Conservation (phyloP, 176 grass and related monocot genomes). For the Raddia guianensis region DNA sequence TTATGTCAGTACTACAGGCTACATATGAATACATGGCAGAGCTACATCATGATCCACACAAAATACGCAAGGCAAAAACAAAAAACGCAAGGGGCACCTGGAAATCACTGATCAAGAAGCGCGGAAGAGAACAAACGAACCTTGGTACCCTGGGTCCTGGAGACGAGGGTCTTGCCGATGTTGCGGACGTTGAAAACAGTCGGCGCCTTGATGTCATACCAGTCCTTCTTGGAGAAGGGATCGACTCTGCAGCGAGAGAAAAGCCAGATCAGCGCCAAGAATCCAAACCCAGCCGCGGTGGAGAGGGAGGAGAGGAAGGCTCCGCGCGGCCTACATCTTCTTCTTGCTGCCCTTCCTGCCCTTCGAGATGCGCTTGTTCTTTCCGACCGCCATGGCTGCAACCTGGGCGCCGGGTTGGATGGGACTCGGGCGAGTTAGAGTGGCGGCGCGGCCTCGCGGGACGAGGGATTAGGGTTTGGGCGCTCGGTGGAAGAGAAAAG, state of each 20-base stretch:
- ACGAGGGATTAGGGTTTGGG: background rate
- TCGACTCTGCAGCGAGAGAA: constrained; percentile 52
- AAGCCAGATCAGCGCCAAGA: background rate
- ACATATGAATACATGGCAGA: background rate
- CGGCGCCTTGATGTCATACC: constrained; percentile 89
- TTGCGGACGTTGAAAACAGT: constrained; percentile 61
- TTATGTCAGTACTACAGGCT: background rate
- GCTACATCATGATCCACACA: background rate
- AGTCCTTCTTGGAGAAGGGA: constrained; percentile 83
- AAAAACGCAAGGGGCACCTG: too few species aligned
- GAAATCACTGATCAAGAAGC: background rate
- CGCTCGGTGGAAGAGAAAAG: too few species aligned
- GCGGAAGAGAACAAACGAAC: constrained; percentile 9
- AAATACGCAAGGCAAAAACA: background rate
- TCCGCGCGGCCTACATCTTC: constrained; percentile 55
- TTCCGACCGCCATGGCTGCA: constrained; percentile 56
- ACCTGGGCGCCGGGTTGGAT: background rate
- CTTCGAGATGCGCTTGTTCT: constrained; percentile 93
- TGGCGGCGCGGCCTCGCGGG: background rate
- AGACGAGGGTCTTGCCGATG: constrained; percentile 82
- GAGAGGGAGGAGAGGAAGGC: background rate
- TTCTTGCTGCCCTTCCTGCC: constrained; percentile 84
- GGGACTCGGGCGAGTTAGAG: too few species aligned
- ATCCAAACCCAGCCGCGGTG: background rate
- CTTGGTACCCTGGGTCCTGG: constrained; percentile 92